phyloP scores from a whole-genome alignment of 2,329 filamentous ascomycete genomes.

The Pseudogymnoascus destructans region DNA sequence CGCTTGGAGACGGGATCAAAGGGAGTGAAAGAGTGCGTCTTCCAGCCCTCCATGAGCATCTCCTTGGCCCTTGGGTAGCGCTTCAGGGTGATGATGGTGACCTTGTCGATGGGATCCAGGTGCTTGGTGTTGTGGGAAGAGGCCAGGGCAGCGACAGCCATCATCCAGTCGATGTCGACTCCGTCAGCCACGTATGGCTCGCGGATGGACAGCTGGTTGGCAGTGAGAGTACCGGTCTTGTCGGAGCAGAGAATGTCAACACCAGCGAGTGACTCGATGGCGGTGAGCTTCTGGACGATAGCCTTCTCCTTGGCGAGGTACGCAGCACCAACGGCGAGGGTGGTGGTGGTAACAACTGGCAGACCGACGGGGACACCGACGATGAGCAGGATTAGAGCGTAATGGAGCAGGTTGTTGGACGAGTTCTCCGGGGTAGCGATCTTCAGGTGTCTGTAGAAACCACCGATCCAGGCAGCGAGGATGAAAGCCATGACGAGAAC shows the following conservation, averaged over 20 bases:
- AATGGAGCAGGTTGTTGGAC: conserved; percentile 53
- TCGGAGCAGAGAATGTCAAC: conserved; percentile 71
- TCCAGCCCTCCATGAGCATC: conserved; percentile 62
- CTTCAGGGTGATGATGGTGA: conserved; percentile 63
- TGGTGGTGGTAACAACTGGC: conserved; percentile 66
- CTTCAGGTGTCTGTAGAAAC: conserved; percentile 59
- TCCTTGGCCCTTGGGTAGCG: conserved; percentile 66
- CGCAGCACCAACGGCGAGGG: conserved; percentile 62
- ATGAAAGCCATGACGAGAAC: conserved; percentile 70
- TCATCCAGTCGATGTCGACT: conserved; percentile 73
- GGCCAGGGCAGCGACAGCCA: conserved; percentile 64
- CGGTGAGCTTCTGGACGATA: conserved; percentile 68
- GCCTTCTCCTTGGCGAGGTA: conserved; percentile 68
- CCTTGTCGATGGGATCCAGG: conserved; percentile 67
- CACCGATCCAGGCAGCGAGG: conserved; percentile 61
- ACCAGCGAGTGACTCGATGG: conserved; percentile 64
- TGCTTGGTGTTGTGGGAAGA: conserved; percentile 71
- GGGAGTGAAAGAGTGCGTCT: conserved; percentile 63
- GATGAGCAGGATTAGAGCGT: conserved; percentile 58
- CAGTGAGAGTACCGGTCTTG: conserved; percentile 67
- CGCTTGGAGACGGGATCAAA: conserved; percentile 73
- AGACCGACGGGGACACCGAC: conserved; percentile 71
- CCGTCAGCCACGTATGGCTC: conserved; percentile 66
- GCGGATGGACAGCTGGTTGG: conserved; percentile 63
- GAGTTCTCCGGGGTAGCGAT: conserved; percentile 45